Evolutionary conservation across 169 alveolate species (phyloP), one percentile per base, ranked within the genome.

Genomic region (Cryptosporidium andersoni): DNA sequence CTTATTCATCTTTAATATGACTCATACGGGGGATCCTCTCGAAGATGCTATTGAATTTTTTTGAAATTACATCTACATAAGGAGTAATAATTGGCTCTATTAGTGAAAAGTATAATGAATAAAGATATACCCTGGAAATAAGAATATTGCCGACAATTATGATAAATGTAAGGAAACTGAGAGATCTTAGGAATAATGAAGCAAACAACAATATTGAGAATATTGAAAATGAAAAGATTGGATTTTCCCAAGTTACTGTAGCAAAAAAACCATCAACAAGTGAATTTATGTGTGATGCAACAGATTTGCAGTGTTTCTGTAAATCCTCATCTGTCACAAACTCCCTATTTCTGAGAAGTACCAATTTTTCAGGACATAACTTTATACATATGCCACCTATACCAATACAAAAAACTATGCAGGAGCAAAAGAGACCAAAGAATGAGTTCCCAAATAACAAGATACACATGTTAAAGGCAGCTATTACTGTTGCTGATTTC

Each of bases 31-130:
- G 85, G 37, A 74, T 74, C 62, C 60, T 74, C 45, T 74, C 85
- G 12, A 74, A 74, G 34, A 66, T 74, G 52, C 60, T 74, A 43
- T 74, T 74, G 67, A 74, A 74, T 14, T 74, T 74, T 40, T 74
- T 43, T 7, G 85, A 56, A n/a, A 74, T 74, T 12, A 14, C 60
- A 14, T 74, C 85, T 11, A 74, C 40, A 58, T 74, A 68, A 16
- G 85, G 85, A 16, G 85, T 58, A 40, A 74, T 68, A 39, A 58
- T 74, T 56, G 85, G 85, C 7, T 63, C 85, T 3, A 74, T 68
- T 16, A 60, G 36, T n/a, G 48, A 42, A 7, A 39, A 25, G 85
- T 74, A 74, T 58, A 74, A 74, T 4, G 85, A 74, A 43, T 74
- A 58, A 25, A 74, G 55, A 63, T 74, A 74, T 25, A 40, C 60